Percentiles rank a stretch among this genome's conserved stretches.
Conservation (phyloP, 306 rosid species). For the Casuarina cunninghamiana region DNA sequence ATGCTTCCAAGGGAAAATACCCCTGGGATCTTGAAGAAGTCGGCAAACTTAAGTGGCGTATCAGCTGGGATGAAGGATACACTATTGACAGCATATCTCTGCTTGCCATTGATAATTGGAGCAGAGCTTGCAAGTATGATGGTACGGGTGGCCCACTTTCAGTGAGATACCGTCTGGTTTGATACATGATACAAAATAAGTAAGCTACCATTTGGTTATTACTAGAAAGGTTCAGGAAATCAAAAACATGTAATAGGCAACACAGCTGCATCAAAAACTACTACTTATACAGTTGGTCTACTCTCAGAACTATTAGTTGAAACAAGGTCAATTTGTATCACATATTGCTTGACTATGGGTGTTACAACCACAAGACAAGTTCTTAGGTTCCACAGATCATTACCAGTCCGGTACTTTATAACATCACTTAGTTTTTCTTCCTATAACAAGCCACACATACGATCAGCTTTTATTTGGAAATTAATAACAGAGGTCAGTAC, state of each 20-base stretch:
- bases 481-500: conserved; percentile 27
- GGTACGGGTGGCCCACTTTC: conserved; percentile 83
- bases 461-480: not conserved
- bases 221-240: too few species aligned
- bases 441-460: not conserved
- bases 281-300: not conserved
- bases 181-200: conserved; percentile 11
- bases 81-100: conserved; percentile 78
- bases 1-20: conserved; percentile 71
- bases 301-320: not conserved
- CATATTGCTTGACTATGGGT: not conserved
- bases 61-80: conserved; percentile 74
- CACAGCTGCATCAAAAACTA: not conserved
- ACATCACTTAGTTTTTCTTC: not conserved
- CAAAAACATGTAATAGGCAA: not conserved
- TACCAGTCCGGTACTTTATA: not conserved
- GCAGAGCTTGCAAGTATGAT: conserved; percentile 67
- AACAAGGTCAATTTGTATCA: not conserved
- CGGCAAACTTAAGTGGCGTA: conserved; percentile 87
- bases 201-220: not conserved
- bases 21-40: conserved; percentile 72
- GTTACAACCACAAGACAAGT: not conserved
- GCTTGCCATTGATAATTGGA: conserved; percentile 70
- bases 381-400: not conserved
- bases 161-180: conserved; percentile 71